Evolutionary conservation across 352 stramenopile genomes (phyloP).

Genomic region (Pythium folliculosum): DNA sequence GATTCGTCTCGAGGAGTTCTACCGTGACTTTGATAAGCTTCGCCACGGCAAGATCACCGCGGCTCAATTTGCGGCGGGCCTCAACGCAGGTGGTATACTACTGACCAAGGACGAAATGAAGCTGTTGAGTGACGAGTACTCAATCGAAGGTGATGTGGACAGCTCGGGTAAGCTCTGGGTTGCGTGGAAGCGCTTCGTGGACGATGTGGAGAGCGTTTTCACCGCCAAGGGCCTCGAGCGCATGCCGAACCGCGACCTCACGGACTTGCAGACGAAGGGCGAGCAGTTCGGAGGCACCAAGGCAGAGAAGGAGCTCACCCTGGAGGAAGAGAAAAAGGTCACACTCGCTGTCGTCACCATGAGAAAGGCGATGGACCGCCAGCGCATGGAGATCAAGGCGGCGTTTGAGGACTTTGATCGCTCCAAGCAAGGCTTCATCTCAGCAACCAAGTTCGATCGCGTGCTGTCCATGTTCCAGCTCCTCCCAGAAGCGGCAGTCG

Average conservation of each 20-base stretch:
- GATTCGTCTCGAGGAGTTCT: constrained; percentile 82
- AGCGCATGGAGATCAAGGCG: constrained; percentile 78
- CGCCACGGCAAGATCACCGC: constrained; percentile 75
- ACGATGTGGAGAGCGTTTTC: constrained; percentile 83
- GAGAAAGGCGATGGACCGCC: constrained; percentile 58
- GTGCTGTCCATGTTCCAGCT: constrained; percentile 81
- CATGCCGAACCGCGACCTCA: constrained; percentile 57
- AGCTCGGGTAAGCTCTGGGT: constrained; percentile 60
- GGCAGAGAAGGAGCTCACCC: constrained; percentile 50
- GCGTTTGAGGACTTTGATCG: constrained; percentile 85
- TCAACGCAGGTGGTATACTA: constrained; percentile 57
- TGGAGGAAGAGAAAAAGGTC: constrained; percentile 50
- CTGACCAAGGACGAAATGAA: constrained; percentile 61
- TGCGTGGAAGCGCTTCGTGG: constrained; percentile 76
- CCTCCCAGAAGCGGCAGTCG: constrained; percentile 44
- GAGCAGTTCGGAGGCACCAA: constrained; percentile 64
- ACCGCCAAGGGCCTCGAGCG: constrained; percentile 75
- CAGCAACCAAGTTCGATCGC: constrained; percentile 76
- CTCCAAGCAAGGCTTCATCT: constrained; percentile 79
- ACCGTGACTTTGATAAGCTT: constrained; percentile 83
- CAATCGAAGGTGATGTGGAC: constrained; percentile 57
- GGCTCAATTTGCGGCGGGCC: constrained; percentile 62
- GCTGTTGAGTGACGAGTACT: constrained; percentile 58
- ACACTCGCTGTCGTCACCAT: constrained; percentile 50
- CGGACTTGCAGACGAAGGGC: constrained; percentile 42